These are phyloP conservation scores for Cicer cuneatum DNA, from an alignment of 306 rosid genomes.

Conservation along the genomic window DNA sequence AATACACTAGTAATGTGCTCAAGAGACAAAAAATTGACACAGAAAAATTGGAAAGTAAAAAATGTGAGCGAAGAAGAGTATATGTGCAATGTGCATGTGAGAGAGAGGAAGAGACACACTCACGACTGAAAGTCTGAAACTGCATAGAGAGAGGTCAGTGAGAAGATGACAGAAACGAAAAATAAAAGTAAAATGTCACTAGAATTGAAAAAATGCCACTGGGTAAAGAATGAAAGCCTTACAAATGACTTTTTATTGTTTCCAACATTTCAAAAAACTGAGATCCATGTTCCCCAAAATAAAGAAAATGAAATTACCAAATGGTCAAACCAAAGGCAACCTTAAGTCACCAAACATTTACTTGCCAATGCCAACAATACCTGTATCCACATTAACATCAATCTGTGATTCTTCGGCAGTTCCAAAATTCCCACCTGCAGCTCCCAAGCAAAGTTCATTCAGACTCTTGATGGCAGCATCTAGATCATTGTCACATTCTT, in stretches of 20 bases:
- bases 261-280: neutral
- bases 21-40: conserved; percentile 12
- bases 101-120: neutral
- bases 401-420: conserved; percentile 47
- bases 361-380: conserved; percentile 45
- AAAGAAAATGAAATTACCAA: neutral
- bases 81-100: neutral
- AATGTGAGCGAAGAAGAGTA: conserved; percentile 2
- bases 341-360: neutral
- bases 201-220: neutral
- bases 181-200: neutral
- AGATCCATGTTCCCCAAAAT: neutral
- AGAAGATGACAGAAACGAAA: neutral
- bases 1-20: neutral
- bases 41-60: neutral
- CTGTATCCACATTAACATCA: conserved; percentile 50
- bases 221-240: conserved; percentile 9
- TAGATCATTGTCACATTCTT: conserved; percentile 79
- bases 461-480: conserved; percentile 85
- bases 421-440: conserved; percentile 48
- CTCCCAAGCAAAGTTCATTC: conserved; percentile 70
- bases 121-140: neutral
- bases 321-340: conserved; percentile 1
- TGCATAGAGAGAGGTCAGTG: neutral
- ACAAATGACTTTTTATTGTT: neutral